Evolutionary conservation across 2,329 filamentous ascomycete species (phyloP), one percentile per base, ranked within the genome.

Genomic region (Fusarium dlaminii): DNA sequence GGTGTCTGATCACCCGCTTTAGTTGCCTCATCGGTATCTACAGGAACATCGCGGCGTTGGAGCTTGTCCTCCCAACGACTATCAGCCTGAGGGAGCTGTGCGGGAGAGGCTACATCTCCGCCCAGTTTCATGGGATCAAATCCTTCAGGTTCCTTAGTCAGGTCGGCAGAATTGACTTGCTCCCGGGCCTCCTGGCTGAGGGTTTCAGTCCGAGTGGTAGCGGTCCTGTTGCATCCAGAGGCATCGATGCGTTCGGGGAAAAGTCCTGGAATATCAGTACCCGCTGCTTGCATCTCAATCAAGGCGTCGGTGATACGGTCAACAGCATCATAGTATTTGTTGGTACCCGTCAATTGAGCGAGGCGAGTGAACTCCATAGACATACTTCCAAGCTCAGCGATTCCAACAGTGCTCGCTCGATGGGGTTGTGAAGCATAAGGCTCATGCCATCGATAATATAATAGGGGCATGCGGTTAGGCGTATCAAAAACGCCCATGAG

Each of bases 351-450:
- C 72, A 98, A 85, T 82, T 98, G 95, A 14, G 95, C 93, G 49
- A 98, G 87, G 22, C 94, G 90, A 2, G 94, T 98, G 81, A 98
- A 98, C 81, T 98, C 95, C 86, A 98, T 87, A 14, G 92, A 92
- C 71, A 98, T 85, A 17, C 93, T 94, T 5, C 93, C 95, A 37
- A 96, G 81, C 81, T 96, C 94, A n/a, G 90, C 90, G 37, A 91
- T 82, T 76, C 88, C 84, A n/a, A 89, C 88, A 55, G 80, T 82
- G 66, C 86, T 84, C 3, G 93, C 93, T 30, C 88, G 87, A 75
- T 91, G 92, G 12, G 91, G 89, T 73, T 91, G 88, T 8, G 88
- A 89, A 15, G 89, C 88, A 76, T 86, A 90, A 22, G 87, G 83
- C 74, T 92, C 93, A 76, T 90, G 89, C 94, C 93, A 98, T 71